phyloP scores from a whole-genome alignment of 2,329 filamentous ascomycete species.

The Biscogniauxia mediterranea region DNA sequence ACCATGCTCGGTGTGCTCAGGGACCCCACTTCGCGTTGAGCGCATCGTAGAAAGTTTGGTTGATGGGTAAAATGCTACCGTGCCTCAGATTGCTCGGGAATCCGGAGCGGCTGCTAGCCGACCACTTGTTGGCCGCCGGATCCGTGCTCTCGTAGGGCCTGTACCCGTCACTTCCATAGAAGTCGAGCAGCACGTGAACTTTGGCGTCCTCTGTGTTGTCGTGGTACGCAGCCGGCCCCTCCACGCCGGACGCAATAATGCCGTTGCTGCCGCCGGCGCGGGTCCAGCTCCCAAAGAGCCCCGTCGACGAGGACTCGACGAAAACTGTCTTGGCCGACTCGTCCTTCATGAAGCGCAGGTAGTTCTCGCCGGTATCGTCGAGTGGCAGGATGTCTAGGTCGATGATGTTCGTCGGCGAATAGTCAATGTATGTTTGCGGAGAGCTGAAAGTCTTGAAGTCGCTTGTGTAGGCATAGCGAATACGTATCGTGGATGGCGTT shows the following conservation, averaged over 20 bases:
- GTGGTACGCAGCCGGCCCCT: constrained; percentile 44
- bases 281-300: constrained; percentile 52
- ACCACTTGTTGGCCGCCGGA: constrained; percentile 45
- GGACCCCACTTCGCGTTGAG: constrained; percentile 38
- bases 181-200: constrained; percentile 49
- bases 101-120: constrained; percentile 37
- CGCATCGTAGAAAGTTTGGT: constrained; percentile 41
- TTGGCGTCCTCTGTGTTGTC: constrained; percentile 41
- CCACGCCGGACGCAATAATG: constrained; percentile 42
- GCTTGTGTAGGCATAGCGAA: constrained; percentile 54
- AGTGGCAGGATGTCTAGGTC: constrained; percentile 56
- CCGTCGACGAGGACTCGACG: constrained; percentile 45
- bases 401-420: constrained; percentile 47
- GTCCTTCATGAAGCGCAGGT: constrained; percentile 55
- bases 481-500: constrained; percentile 41
- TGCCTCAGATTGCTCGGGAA: constrained; percentile 51
- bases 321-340: constrained; percentile 52
- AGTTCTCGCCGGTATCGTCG: constrained; percentile 38
- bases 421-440: constrained; percentile 50
- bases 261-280: constrained; percentile 43
- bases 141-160: constrained; percentile 46
- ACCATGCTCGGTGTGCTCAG: constrained; percentile 1
- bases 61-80: constrained; percentile 49
- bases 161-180: constrained; percentile 48
- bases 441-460: constrained; percentile 53